Evolutionary conservation across 768 basidiomycete genomes (phyloP), one percentile per base, ranked within the genome.

Genomic region (Polyporus arcularius): DNA sequence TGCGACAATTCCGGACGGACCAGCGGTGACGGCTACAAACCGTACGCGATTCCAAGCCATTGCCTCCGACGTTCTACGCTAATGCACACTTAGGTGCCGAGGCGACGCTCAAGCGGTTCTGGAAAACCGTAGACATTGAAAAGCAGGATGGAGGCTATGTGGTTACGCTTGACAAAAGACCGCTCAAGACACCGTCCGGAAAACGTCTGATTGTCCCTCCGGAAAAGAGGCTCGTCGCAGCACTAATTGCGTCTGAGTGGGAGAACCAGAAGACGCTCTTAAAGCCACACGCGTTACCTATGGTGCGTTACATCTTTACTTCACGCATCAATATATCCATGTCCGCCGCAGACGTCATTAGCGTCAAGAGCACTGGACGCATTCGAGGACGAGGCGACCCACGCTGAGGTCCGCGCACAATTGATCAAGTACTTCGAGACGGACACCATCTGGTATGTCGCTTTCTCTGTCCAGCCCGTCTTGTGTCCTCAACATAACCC

Each of bases 221-320:
- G 50, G 78, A 83, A 62, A 92, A 92, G 70, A 71, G 80, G 43
- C 75, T 96, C 31, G 80, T 91, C 21, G 94, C 96, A 1, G 80
- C 92, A 1, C 80, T 97, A 58, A 87, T 98, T 67, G 97, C 95
- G 18, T 83, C 90, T 57, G 97, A 99, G 77, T 99, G 97, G 97
- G 95, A 99, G 68, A 90, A 89, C 69, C 96, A 98, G 75, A 86
- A 86, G 59, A 87, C 79, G 5, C 68, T 96, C 1, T 71, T 98
- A 63, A 98, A 96, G 73, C 90, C 90, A 28, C 92, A 96, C 73
- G 89, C 94, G 1, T 76, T 99, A 28, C 95, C 97, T 15, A 85
- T 97, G 84, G 96, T 97, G 71, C 55, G 79, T 65, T 40, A 12
- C 49, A 28, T 47, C 30, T n/a, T 21, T 2, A 35, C 35, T 39